phyloP scores from a whole-genome alignment of 768 basidiomycete genomes.

The Russula olivacea region DNA sequence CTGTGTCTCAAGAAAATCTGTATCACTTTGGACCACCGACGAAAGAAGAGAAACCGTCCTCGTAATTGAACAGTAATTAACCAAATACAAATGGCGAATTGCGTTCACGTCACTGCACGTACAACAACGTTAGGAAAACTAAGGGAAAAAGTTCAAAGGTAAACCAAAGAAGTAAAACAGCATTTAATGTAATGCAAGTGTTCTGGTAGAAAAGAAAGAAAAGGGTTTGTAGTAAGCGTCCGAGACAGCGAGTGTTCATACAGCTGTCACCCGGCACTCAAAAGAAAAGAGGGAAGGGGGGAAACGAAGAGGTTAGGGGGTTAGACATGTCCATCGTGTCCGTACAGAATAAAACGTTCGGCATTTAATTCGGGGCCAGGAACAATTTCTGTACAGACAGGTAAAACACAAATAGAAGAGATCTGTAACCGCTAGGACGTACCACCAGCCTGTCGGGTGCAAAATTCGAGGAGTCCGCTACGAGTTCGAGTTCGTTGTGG shows the following conservation, averaged over 20 bases:
- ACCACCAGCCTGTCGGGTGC: neutral
- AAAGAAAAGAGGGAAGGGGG: neutral
- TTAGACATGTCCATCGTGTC: neutral
- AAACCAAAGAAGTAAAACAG: neutral
- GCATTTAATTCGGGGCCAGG: neutral
- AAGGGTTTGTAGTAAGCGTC: neutral
- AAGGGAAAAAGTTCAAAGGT: neutral
- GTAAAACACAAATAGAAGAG: neutral
- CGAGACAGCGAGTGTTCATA: neutral
- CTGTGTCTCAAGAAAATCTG: neutral
- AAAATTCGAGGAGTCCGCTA: neutral
- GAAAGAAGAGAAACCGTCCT: neutral
- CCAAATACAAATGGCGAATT: neutral
- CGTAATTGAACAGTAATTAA: neutral
- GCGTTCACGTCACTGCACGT: neutral
- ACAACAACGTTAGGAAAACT: neutral
- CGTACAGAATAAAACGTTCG: neutral
- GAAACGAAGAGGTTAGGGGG: neutral
- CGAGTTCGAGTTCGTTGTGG: neutral
- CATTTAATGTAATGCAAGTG: neutral
- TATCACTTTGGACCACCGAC: neutral
- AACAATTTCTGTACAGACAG: constrained; percentile 5
- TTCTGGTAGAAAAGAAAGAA: neutral
- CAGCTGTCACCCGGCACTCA: neutral
- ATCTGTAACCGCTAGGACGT: neutral